Percentiles rank a stretch among this genome's conserved stretches.
These are phyloP conservation scores for Aspergillus brasiliensis DNA, from an alignment of 2,329 filamentous ascomycete species.

Conservation along the genomic window DNA sequence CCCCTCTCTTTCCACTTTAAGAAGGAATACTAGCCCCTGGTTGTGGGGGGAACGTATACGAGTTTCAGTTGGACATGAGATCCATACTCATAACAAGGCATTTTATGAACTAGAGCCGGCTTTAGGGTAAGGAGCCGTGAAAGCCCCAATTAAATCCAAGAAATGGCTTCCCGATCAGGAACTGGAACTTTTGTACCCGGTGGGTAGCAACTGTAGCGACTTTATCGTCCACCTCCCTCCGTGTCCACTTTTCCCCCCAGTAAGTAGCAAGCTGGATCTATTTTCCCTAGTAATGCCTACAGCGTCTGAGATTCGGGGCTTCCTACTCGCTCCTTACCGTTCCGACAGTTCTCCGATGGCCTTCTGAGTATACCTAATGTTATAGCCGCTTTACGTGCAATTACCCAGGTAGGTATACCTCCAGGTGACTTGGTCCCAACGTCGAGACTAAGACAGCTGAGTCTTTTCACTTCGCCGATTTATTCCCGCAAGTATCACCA, in stretches of 20 bases:
- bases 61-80: neutral
- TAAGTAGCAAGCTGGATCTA: neutral
- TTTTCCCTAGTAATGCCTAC: neutral
- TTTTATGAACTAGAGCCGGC: neutral
- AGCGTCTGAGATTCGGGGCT: neutral
- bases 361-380: neutral
- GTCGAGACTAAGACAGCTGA: neutral
- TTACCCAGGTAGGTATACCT: neutral
- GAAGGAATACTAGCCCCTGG: neutral
- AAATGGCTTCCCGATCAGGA: slow-evolving; percentile 2
- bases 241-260: neutral
- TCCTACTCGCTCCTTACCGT: neutral
- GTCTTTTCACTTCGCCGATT: neutral
- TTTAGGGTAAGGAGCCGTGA: neutral
- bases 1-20: neutral
- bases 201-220: neutral
- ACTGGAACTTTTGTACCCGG: slow-evolving; percentile 6
- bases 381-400: neutral
- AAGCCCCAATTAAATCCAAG: slow-evolving; percentile 3
- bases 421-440: neutral
- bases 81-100: neutral
- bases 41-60: neutral
- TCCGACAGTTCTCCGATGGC: neutral
- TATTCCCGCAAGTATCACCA: neutral
- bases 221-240: neutral